These are phyloP conservation scores for Acanthamoeba lenticulata DNA, from an alignment of 208 protist species.

Conservation along the genomic window DNA sequence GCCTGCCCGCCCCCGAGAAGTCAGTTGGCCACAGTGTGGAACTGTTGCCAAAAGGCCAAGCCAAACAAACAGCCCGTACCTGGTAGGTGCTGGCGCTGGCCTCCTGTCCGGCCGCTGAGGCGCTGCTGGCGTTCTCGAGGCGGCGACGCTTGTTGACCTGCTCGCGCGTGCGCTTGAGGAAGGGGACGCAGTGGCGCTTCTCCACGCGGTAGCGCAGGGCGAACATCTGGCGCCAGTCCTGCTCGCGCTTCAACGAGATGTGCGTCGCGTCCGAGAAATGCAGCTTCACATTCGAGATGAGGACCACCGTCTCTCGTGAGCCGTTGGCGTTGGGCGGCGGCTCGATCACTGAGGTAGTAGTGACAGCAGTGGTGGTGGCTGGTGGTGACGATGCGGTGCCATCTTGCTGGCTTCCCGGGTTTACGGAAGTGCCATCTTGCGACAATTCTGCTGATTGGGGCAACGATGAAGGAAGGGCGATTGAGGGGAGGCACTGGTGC, in stretches of 20 bases:
- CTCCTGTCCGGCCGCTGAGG: too few relatives aligned
- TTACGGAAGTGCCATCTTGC: neutral
- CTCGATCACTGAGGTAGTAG: neutral
- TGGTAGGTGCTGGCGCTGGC: neutral
- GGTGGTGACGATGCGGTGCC: too few relatives aligned
- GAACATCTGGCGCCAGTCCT: neutral
- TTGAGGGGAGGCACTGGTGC: neutral
- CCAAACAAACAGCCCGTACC: neutral
- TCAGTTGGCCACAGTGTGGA: too few relatives aligned
- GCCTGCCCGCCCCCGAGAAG: too few relatives aligned
- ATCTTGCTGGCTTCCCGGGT: neutral
- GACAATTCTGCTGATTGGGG: neutral
- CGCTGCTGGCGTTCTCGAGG: neutral
- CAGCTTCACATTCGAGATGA: neutral
- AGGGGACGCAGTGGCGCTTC: slow-evolving; percentile 10
- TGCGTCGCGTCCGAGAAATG: neutral
- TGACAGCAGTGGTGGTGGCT: too few relatives aligned
- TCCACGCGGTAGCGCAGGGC: neutral
- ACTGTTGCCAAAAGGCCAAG: too few relatives aligned
- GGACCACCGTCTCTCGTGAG: neutral
- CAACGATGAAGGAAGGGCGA: neutral
- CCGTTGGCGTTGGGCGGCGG: neutral
- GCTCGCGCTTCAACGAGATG: neutral
- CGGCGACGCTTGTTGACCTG: neutral
- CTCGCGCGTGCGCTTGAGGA: neutral